Percentiles rank a stretch among this genome's conserved stretches.
Conservation (phyloP, 2,329 filamentous ascomycete species). For the Penicillium crustosum region DNA sequence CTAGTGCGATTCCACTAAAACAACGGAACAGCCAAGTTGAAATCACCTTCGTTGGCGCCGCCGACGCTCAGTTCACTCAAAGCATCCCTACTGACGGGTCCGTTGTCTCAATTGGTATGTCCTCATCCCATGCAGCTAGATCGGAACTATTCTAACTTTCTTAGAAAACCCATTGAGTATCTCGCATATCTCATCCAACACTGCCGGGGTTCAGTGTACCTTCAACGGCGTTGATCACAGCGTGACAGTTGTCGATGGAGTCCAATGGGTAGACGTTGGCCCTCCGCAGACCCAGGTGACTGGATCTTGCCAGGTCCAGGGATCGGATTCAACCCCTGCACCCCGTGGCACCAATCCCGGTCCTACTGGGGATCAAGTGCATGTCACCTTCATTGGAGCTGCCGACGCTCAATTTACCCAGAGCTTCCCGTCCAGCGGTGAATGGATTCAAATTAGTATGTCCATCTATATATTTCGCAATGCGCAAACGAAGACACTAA, state of each 20-base stretch:
- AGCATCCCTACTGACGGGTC: constrained; percentile 12
- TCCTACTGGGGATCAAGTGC: neutral
- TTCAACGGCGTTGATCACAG: constrained; percentile 27
- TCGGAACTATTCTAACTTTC: neutral
- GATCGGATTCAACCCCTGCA: neutral
- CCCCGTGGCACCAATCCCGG: neutral
- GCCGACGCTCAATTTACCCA: constrained; percentile 3
- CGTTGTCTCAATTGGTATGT: constrained; percentile 1
- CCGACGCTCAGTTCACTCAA: constrained; percentile 13
- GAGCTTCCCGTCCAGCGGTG: neutral
- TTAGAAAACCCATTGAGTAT: constrained; percentile 22
- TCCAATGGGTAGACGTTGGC: constrained; percentile 27
- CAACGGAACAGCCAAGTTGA: neutral
- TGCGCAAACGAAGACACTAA: constrained; percentile 1
- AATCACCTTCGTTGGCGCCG: constrained; percentile 16
- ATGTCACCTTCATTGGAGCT: constrained; percentile 8
- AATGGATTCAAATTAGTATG: constrained; percentile 12
- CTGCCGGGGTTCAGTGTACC: constrained; percentile 24
- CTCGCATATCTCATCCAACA: constrained; percentile 22
- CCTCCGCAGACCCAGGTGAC: constrained; percentile 30
- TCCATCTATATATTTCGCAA: neutral
- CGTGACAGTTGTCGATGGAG: constrained; percentile 22
- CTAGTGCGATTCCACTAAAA: constrained; percentile 1
- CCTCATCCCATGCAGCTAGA: neutral
- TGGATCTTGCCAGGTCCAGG: constrained; percentile 6